Conservation (phyloP, 2,329 filamentous ascomycete genomes). For the Botrytis hyacinthi region DNA sequence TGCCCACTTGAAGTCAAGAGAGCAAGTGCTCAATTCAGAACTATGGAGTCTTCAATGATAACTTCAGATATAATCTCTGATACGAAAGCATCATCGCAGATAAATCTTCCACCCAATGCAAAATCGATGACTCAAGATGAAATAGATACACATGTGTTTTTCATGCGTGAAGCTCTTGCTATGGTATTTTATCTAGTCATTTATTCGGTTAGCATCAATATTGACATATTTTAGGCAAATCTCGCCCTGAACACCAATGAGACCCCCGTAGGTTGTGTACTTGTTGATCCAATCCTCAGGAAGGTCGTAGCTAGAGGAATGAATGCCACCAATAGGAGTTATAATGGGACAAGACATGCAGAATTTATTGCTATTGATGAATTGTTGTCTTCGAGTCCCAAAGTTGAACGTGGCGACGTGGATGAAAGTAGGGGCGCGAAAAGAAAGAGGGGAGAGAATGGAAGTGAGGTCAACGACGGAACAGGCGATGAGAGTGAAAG, state of each 20-base stretch:
- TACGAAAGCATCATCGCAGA: neutral
- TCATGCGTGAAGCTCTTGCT: constrained; percentile 81
- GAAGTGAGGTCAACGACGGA: neutral
- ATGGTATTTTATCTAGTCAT: constrained; percentile 59
- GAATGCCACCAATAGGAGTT: constrained; percentile 92
- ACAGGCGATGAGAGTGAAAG: constrained; percentile 28
- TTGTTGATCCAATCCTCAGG: constrained; percentile 68
- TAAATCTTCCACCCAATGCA: constrained; percentile 9
- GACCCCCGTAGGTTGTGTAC: constrained; percentile 93
- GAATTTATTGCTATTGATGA: constrained; percentile 84
- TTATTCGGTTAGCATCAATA: neutral
- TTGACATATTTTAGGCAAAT: constrained; percentile 61
- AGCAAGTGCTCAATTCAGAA: neutral
- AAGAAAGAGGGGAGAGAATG: neutral
- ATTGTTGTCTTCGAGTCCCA: constrained; percentile 55
- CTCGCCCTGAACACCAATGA: constrained; percentile 82
- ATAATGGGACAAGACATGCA: constrained; percentile 90
- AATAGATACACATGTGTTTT: constrained; percentile 49
- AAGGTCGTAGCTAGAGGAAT: constrained; percentile 81
- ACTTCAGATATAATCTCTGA: neutral
- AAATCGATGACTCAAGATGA: constrained; percentile 25
- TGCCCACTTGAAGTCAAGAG: neutral
- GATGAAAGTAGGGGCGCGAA: constrained; percentile 28
- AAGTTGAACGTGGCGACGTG: neutral
- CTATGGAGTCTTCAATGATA: neutral